phyloP scores from a whole-genome alignment of 2,329 filamentous ascomycete species.

The Botrytis tulipae region DNA sequence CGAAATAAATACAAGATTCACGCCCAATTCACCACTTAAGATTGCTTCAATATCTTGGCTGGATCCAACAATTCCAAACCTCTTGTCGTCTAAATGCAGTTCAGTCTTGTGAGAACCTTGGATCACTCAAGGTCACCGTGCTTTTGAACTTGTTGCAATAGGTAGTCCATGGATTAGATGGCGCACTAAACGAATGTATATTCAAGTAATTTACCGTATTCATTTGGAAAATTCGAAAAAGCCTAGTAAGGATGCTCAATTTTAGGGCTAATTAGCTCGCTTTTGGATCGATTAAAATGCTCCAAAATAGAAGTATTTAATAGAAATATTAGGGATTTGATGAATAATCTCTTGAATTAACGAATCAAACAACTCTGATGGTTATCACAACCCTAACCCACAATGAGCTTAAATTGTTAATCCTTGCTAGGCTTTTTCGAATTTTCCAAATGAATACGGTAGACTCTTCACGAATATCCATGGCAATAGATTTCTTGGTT shows the following conservation, averaged over 20 bases:
- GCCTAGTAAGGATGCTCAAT: too few relatives aligned
- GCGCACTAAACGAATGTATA: not conserved
- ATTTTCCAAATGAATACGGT: too few relatives aligned
- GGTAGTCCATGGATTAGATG: not conserved
- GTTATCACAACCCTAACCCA: too few relatives aligned
- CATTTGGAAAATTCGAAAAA: too few relatives aligned
- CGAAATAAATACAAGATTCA: not conserved
- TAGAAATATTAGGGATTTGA: too few relatives aligned
- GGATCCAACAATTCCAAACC: not conserved
- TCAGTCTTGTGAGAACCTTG: not conserved
- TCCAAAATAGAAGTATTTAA: too few relatives aligned
- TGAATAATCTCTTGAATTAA: too few relatives aligned
- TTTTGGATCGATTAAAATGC: too few relatives aligned
- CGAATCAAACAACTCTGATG: too few relatives aligned
- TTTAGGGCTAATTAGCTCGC: too few relatives aligned
- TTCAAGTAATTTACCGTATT: not conserved
- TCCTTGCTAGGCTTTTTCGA: too few relatives aligned
- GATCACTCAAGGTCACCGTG: not conserved
- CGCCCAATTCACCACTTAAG: not conserved
- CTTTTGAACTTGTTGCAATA: not conserved
- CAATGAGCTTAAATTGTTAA: too few relatives aligned
- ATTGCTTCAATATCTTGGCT: not conserved
- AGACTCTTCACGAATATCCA: not conserved
- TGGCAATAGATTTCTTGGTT: not conserved
- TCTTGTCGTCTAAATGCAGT: not conserved